A percentile compares a stretch with the other conserved stretches of the same genome.
These are phyloP conservation scores for Alternaria hordeiaustralica DNA, from an alignment of 2,329 filamentous ascomycete species.

Conservation along the genomic window DNA sequence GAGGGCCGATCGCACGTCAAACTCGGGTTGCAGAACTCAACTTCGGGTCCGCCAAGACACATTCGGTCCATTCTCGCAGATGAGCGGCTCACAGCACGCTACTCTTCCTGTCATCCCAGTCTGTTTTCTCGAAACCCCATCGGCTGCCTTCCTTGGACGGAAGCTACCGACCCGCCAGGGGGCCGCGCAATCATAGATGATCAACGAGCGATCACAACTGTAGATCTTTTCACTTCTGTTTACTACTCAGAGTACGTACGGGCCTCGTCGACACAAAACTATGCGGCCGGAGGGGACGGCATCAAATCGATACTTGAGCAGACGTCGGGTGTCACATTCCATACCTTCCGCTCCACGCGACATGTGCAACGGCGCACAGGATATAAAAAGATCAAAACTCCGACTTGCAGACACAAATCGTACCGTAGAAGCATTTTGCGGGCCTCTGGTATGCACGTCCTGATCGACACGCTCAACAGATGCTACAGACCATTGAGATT, in stretches of 20 bases:
- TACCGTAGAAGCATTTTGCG: conserved; percentile 1
- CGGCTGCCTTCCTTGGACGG: conserved; percentile 32
- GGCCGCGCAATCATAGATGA: conserved; percentile 31
- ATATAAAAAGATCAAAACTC: conserved; percentile 1
- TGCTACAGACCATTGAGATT: conserved; percentile 17
- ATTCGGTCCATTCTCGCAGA: conserved; percentile 12
- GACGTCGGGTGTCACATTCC: conserved; percentile 10
- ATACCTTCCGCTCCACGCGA: conserved; percentile 15
- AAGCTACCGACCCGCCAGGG: conserved; percentile 32
- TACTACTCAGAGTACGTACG: not conserved
- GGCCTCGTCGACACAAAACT: not conserved
- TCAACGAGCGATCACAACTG: conserved; percentile 22
- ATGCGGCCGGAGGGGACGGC: conserved; percentile 19
- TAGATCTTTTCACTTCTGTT: conserved; percentile 22
- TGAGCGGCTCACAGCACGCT: not conserved
- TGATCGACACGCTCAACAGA: conserved; percentile 28
- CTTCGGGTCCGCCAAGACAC: conserved; percentile 14
- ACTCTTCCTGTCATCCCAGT: conserved; percentile 2
- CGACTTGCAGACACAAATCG: not conserved
- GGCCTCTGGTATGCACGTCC: conserved; percentile 15
- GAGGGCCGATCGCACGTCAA: conserved; percentile 10
- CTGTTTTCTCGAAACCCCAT: conserved; percentile 14
- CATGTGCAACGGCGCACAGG: conserved; percentile 23
- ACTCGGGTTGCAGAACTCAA: conserved; percentile 9
- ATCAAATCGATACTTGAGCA: conserved; percentile 30